phyloP scores from a whole-genome alignment of 805 yeast genomes.

The Peterozyma toletana region DNA sequence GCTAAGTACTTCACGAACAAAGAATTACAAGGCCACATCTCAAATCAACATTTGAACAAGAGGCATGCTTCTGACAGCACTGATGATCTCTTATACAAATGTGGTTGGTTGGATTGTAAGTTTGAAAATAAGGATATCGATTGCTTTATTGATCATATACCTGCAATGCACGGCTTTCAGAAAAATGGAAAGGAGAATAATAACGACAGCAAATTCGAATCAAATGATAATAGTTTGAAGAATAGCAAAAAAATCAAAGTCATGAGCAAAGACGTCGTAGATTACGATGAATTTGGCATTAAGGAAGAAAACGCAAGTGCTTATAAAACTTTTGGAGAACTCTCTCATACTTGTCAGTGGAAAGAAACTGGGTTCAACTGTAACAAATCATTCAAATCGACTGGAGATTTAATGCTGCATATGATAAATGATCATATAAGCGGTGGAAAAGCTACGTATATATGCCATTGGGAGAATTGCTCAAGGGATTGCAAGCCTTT shows the following conservation, averaged over 20 bases:
- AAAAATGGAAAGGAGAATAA: slow-evolving; percentile 16
- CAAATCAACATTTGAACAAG: background rate
- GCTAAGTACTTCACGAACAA: slow-evolving; percentile 1
- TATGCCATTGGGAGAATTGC: slow-evolving; percentile 78
- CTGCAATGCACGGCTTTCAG: slow-evolving; percentile 32
- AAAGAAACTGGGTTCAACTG: slow-evolving; percentile 34
- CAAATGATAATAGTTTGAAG: slow-evolving; percentile 16
- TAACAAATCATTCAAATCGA: slow-evolving; percentile 35
- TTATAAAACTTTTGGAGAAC: slow-evolving; percentile 2
- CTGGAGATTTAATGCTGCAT: slow-evolving; percentile 67
- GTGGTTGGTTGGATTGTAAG: slow-evolving; percentile 76
- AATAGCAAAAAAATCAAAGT: background rate
- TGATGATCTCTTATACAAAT: slow-evolving; percentile 24
- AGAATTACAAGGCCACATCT: slow-evolving; percentile 3
- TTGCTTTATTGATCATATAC: slow-evolving; percentile 53
- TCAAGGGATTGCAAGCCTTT: slow-evolving; percentile 56
- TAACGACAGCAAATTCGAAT: background rate
- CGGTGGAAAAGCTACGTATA: slow-evolving; percentile 61
- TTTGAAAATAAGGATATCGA: slow-evolving; percentile 47
- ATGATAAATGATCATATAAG: slow-evolving; percentile 63
- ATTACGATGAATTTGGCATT: slow-evolving; percentile 1
- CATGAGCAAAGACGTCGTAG: slow-evolving; percentile 3
- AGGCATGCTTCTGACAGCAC: background rate
- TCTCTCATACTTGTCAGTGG: slow-evolving; percentile 32
- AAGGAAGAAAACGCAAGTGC: background rate